Evolutionary conservation across 352 stramenopile species (phyloP), one percentile per base, ranked within the genome.

Genomic region (Phytophthora pisi): DNA sequence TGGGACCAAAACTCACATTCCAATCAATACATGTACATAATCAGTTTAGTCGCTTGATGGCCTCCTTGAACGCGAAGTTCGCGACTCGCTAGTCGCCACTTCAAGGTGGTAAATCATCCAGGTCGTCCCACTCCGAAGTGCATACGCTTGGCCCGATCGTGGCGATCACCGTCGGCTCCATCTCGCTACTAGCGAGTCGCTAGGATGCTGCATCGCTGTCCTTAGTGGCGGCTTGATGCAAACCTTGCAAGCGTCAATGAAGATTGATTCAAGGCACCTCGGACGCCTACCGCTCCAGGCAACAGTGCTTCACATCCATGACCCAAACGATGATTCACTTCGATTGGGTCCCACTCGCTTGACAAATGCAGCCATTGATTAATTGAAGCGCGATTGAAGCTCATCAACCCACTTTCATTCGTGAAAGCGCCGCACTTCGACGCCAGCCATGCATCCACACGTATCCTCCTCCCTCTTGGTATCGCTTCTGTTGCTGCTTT

Each of bases 261-360:
- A 38, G 52, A 50, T 20, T 20, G 20, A 20, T 20, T 20, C 52
- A 59, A 42, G 20, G 10, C 18, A 59, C 40, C 36, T 51, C 34
- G n/a, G 52, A 59, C 52, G 52, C 36, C 16, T 59, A 50, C 52
- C 31, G 45, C 45, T 51, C 2, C 26, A 5, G 26, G 6, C 26
- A 30, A 30, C 2, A 30, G 26, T 6, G 26, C 26, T 30, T 30
- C 26, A 30, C 6, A 6, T 4, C 26, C 26, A 30, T 30, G 4
- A 30, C 26, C 26, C 43, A 50, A 50, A 16, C n/a, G n/a, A 50
- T 24, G 16, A 11, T 24, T 4, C 15, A 50, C 43, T 18, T 24
- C 43, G n/a, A 3, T 23, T 50, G 11, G 43, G 11, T 43, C 36
- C 36, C 36, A 43, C 36, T 13, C 36, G 36, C 36, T n/a, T 13